Base-by-base conservation (phyloP, 164 flowering plant genomes). In the Vitis rupestris region DNA sequence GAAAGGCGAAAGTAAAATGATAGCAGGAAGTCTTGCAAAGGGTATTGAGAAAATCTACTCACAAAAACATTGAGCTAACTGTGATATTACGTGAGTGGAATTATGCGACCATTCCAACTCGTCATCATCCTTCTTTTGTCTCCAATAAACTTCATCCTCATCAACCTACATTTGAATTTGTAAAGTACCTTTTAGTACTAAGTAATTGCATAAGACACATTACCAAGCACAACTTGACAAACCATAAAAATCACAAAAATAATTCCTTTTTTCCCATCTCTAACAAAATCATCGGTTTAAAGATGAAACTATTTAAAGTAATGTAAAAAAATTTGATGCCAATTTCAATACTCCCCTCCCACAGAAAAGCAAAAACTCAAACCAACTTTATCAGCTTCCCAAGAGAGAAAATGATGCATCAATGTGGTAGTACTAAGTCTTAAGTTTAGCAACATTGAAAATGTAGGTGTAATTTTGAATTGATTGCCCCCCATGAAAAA, bases 31-130 rank as follows among this genome's bases (percentile, higher is more conserved):
- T 50, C 11, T 57, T 13, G 15, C 56, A 10, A 70, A 63, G 9
- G 57, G 62, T 2, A 13, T 4, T 9, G 64, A 23, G 44, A 66
- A 70, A 52, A 6, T 76, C 27, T 60, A 86, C 98, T 90, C 84
- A 91, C 93, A 71, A 78, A 86, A 81, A 78, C 97, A 88, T 86
- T 82, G 91, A 83, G 93, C 79, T 31, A 83, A 73, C 71, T 83
- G 90, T 10, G 83, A 80, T 73, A 83, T 78, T 73, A 90, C 80
- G 68, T 85, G 84, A 81, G 88, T 65, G 82, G 92, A 81, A 82
- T 75, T 75, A 72, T 80, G 79, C 64, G 86, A 77, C 88, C 85
- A 84, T 81, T 81, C 88, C 80, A 81, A 76, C 75, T 90, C 85
- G 65, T 80, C 88, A 71, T 81, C 79, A 55, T 75, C 63, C 69